Evolutionary conservation across 2,329 filamentous ascomycete genomes (phyloP).

Genomic region (Trichophyton simii): DNA sequence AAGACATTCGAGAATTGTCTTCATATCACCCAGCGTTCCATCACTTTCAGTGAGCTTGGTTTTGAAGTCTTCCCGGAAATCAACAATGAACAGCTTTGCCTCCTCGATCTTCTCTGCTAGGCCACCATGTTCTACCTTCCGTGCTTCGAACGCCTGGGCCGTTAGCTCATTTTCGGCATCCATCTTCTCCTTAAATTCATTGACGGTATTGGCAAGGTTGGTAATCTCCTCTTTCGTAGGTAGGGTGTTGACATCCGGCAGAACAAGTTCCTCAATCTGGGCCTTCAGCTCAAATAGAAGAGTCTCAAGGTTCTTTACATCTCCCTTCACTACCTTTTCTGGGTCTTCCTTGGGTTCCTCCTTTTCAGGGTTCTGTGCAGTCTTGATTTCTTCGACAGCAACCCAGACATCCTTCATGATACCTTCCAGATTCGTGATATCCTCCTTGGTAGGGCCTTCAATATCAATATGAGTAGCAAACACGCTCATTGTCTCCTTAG

Average conservation of each 20-base stretch:
- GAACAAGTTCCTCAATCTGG: slow-evolving; percentile 58
- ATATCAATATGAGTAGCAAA: slow-evolving; percentile 55
- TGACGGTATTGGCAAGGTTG: slow-evolving; percentile 56
- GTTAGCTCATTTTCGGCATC: slow-evolving; percentile 60
- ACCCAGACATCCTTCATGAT: slow-evolving; percentile 66
- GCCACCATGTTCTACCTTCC: slow-evolving; percentile 68
- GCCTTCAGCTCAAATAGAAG: slow-evolving; percentile 76
- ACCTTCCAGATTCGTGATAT: slow-evolving; percentile 60
- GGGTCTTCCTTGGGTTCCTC: slow-evolving; percentile 29
- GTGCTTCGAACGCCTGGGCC: slow-evolving; percentile 67
- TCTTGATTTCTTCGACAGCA: slow-evolving; percentile 58
- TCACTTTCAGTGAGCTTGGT: slow-evolving; percentile 64
- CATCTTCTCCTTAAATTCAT: slow-evolving; percentile 41
- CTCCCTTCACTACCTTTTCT: slow-evolving; percentile 63
- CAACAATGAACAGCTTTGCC: slow-evolving; percentile 63
- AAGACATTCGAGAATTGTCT: slow-evolving; percentile 53
- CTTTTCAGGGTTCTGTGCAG: slow-evolving; percentile 31
- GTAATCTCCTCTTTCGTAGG: slow-evolving; percentile 66
- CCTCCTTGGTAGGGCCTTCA: slow-evolving; percentile 61
- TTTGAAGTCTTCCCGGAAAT: slow-evolving; percentile 65
- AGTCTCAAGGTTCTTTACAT: slow-evolving; percentile 68
- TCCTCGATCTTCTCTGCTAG: slow-evolving; percentile 67
- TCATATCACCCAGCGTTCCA: slow-evolving; percentile 44
- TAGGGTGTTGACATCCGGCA: slow-evolving; percentile 57
- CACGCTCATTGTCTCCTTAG: slow-evolving; percentile 58